Evolutionary conservation across 2,329 filamentous ascomycete genomes (phyloP).

Genomic region (Phialophora verrucosa): DNA sequence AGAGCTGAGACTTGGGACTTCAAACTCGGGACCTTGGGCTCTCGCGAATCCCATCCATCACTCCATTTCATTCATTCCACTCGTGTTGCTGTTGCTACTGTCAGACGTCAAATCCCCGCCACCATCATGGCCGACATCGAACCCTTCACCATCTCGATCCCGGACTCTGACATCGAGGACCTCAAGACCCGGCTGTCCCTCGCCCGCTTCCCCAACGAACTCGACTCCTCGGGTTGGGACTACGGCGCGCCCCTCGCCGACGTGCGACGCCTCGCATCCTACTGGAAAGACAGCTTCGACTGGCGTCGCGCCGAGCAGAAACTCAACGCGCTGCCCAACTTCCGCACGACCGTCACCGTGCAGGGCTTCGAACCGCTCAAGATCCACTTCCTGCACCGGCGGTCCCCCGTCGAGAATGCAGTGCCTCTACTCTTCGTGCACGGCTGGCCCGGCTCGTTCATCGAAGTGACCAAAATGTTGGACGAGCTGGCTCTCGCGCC

Average conservation of each 20-base stretch:
- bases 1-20: not conserved
- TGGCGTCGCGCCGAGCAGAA: conserved; percentile 66
- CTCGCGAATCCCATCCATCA: not conserved
- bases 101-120: not conserved
- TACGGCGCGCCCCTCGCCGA: conserved; percentile 66
- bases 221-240: conserved; percentile 59
- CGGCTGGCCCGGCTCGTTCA: conserved; percentile 39
- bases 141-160: conserved; percentile 58
- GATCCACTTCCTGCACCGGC: conserved; percentile 49
- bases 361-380: conserved; percentile 29
- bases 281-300: conserved; percentile 64
- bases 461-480: conserved; percentile 42
- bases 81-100: not conserved
- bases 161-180: conserved; percentile 56
- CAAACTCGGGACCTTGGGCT: not conserved
- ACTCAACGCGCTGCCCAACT: conserved; percentile 68
- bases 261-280: conserved; percentile 62
- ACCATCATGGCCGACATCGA: conserved; percentile 35
- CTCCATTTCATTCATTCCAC: not conserved
- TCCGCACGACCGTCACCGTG: conserved; percentile 48
- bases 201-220: conserved; percentile 63
- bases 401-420: conserved; percentile 33
- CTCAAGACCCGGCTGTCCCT: conserved; percentile 62
- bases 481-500: conserved; percentile 33
- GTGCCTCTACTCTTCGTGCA: conserved; percentile 39